phyloP scores from a whole-genome alignment of 345 rosid species.

The Balakata baccata region DNA sequence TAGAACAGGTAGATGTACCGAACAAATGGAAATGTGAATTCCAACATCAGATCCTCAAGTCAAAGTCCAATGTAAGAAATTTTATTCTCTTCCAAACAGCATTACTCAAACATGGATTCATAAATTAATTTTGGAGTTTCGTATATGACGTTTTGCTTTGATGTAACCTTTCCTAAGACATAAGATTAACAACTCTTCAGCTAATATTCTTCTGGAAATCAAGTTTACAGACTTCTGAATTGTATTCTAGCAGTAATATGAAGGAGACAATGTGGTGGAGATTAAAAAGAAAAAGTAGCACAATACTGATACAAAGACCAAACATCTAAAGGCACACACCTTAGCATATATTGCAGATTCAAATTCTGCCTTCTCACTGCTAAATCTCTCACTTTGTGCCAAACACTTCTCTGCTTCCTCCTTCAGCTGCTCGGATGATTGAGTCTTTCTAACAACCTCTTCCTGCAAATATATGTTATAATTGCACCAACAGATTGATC shows the following conservation, averaged over 20 bases:
- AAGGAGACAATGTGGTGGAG: neutral
- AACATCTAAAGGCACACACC: constrained; percentile 31
- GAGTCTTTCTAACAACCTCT: constrained; percentile 39
- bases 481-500: neutral
- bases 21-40: neutral
- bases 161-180: neutral
- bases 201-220: neutral
- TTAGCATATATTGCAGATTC: constrained; percentile 72
- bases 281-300: neutral
- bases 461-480: constrained; percentile 12
- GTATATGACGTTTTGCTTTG: neutral
- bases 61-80: neutral
- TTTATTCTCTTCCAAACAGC: neutral
- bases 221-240: neutral
- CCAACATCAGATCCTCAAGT: neutral
- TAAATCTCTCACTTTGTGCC: constrained; percentile 58
- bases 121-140: neutral
- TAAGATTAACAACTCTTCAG: neutral
- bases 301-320: neutral
- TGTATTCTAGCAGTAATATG: neutral
- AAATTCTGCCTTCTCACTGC: constrained; percentile 60
- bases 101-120: neutral
- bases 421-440: constrained; percentile 58
- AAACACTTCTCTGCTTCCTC: constrained; percentile 80
- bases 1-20: neutral